phyloP scores from a whole-genome alignment of 306 rosid genomes.

The Lithocarpus polystachyus region DNA sequence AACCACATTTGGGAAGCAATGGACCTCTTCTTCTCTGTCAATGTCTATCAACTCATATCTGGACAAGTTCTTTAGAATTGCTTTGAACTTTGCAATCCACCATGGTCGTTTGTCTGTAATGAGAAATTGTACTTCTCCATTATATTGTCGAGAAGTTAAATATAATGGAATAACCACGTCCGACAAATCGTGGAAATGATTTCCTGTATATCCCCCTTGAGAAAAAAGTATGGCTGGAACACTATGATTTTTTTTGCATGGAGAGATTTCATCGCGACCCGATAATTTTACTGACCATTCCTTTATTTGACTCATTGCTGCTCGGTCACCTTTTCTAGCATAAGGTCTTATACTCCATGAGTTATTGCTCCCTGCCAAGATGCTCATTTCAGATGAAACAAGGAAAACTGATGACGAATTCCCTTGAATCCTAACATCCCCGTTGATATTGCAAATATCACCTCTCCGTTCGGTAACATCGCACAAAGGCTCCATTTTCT shows the following conservation, averaged over 20 bases:
- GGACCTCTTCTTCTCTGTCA: constrained; percentile 54
- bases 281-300: constrained; percentile 59
- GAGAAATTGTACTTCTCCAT: constrained; percentile 73
- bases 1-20: constrained; percentile 70
- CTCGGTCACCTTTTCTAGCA: constrained; percentile 54
- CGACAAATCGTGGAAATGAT: constrained; percentile 85
- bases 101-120: constrained; percentile 39
- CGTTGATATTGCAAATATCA: constrained; percentile 56
- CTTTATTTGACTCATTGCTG: constrained; percentile 48
- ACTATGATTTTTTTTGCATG: constrained; percentile 47
- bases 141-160: constrained; percentile 54
- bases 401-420: constrained; percentile 49
- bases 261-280: constrained; percentile 24
- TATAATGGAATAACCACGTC: constrained; percentile 73
- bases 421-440: constrained; percentile 47
- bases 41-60: constrained; percentile 51
- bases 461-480: constrained; percentile 43
- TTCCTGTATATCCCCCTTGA: constrained; percentile 66
- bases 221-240: constrained; percentile 78
- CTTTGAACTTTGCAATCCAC: constrained; percentile 52
- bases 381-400: constrained; percentile 30
- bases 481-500: constrained; percentile 45
- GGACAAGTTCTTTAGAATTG: constrained; percentile 50
- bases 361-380: constrained; percentile 25
- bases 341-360: constrained; percentile 70